These are phyloP conservation scores for Annulohypoxylon stygium DNA, from an alignment of 495 filamentous ascomycete species.

Conservation along the genomic window DNA sequence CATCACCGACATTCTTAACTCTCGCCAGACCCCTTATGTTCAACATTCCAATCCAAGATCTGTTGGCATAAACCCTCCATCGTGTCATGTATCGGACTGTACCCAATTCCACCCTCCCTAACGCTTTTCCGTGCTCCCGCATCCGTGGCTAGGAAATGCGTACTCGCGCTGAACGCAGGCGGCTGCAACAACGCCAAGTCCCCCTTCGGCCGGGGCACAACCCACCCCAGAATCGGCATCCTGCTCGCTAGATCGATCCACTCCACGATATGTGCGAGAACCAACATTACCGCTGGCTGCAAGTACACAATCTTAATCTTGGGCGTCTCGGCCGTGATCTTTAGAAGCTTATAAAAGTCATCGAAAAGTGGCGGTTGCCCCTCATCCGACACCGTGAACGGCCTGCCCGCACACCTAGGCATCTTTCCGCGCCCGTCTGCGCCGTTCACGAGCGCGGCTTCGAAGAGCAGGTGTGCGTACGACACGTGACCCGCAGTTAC, in stretches of 20 bases:
- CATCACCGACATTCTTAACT: neutral
- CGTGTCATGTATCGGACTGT: slow-evolving; percentile 57
- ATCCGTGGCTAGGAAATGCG: slow-evolving; percentile 63
- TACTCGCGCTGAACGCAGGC: slow-evolving; percentile 59
- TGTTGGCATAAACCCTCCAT: slow-evolving; percentile 67
- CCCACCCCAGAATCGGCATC: slow-evolving; percentile 54
- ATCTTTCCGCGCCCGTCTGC: slow-evolving; percentile 45
- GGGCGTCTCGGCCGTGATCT: slow-evolving; percentile 47
- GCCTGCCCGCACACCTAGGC: slow-evolving; percentile 58
- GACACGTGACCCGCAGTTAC: slow-evolving; percentile 69
- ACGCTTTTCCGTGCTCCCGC: slow-evolving; percentile 59
- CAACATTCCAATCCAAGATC: slow-evolving; percentile 63
- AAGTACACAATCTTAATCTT: slow-evolving; percentile 49
- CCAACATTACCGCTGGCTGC: slow-evolving; percentile 60
- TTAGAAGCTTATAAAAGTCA: slow-evolving; percentile 51
- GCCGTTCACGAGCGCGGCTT: slow-evolving; percentile 60
- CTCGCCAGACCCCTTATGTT: slow-evolving; percentile 22
- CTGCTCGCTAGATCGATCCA: slow-evolving; percentile 52
- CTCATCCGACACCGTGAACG: slow-evolving; percentile 57
- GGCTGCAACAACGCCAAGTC: slow-evolving; percentile 64
- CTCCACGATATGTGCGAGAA: slow-evolving; percentile 64
- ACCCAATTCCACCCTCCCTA: slow-evolving; percentile 67
- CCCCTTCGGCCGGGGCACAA: slow-evolving; percentile 52
- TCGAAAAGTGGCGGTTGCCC: slow-evolving; percentile 52
- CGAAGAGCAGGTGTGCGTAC: slow-evolving; percentile 68